Conservation (phyloP, 306 rosid genomes). For the Cucurbita moschata region DNA sequence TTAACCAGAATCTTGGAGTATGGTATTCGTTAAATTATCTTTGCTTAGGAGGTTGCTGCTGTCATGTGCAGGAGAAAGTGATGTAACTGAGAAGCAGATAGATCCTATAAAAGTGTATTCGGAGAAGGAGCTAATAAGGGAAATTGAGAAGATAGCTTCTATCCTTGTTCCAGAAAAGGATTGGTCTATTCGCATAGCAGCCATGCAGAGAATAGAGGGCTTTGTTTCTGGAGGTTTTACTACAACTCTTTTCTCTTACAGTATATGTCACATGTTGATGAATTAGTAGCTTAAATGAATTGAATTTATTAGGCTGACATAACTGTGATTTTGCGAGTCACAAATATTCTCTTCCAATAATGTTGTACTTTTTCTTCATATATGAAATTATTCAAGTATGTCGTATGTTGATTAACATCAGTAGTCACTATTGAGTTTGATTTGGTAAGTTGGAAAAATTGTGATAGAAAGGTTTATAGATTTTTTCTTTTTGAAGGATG, state of each 20-base stretch:
- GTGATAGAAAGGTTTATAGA: not conserved
- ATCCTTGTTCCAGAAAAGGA: constrained; percentile 97
- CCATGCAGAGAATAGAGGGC: constrained; percentile 89
- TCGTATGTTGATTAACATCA: not conserved
- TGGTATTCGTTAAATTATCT: not conserved
- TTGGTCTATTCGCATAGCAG: constrained; percentile 89
- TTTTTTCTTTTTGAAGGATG: not conserved
- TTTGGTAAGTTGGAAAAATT: not conserved
- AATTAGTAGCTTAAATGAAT: not conserved
- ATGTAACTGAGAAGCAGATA: constrained; percentile 40
- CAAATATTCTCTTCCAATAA: not conserved
- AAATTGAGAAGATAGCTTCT: constrained; percentile 76
- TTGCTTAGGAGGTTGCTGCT: constrained; percentile 13
- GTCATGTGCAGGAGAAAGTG: constrained; percentile 53
- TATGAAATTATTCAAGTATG: not conserved
- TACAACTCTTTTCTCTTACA: not conserved
- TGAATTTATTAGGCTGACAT: not conserved
- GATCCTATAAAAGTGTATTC: constrained; percentile 86
- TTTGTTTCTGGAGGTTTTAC: constrained; percentile 84
- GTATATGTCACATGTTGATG: not conserved
- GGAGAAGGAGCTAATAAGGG: constrained; percentile 87
- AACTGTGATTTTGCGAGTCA: not conserved
- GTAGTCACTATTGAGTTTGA: not conserved
- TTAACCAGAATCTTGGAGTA: not conserved
- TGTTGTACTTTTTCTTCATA: not conserved